phyloP scores from a whole-genome alignment of 2,329 filamentous ascomycete species.

The Neonectria sp. region DNA sequence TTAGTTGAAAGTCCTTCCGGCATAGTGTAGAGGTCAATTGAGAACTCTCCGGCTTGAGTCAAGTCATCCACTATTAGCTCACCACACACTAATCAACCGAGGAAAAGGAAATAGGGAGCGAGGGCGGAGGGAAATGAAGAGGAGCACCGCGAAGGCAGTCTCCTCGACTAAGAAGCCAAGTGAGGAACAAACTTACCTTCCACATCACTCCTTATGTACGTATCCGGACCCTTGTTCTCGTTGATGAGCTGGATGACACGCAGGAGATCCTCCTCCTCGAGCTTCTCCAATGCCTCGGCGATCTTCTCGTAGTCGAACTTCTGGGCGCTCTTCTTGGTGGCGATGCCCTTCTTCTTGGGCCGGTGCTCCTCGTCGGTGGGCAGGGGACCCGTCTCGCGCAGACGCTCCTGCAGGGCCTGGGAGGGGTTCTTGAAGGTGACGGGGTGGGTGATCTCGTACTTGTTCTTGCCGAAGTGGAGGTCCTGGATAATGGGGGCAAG shows the following conservation, averaged over 20 bases:
- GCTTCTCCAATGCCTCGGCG: conserved; percentile 89
- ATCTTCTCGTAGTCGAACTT: conserved; percentile 93
- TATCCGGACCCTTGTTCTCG: conserved; percentile 94
- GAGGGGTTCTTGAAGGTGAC: conserved; percentile 95
- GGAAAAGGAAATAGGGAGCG: conserved; percentile 32
- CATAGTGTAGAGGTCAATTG: conserved; percentile 98
- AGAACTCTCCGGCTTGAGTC: conserved; percentile 88
- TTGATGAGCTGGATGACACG: conserved; percentile 98
- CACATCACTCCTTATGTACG: conserved; percentile 97
- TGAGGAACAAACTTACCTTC: conserved; percentile 77
- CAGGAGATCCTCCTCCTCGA: conserved; percentile 92
- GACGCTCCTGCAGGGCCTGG: conserved; percentile 81
- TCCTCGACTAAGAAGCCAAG: conserved; percentile 1
- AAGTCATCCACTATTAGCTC: conserved; percentile 56
- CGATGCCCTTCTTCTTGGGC: conserved; percentile 72
- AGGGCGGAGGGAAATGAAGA: background rate
- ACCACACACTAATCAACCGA: conserved; percentile 51
- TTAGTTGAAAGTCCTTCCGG: conserved; percentile 91
- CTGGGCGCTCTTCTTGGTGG: conserved; percentile 84
- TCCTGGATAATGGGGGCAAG: conserved; percentile 83
- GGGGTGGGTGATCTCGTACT: conserved; percentile 86
- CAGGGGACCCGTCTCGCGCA: conserved; percentile 90
- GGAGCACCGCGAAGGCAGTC: background rate
- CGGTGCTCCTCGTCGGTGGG: conserved; percentile 79
- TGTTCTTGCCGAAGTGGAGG: conserved; percentile 87